Evolutionary conservation across 202 grass and related monocot genomes (phyloP).

Genomic region (Digitaria exilis): DNA sequence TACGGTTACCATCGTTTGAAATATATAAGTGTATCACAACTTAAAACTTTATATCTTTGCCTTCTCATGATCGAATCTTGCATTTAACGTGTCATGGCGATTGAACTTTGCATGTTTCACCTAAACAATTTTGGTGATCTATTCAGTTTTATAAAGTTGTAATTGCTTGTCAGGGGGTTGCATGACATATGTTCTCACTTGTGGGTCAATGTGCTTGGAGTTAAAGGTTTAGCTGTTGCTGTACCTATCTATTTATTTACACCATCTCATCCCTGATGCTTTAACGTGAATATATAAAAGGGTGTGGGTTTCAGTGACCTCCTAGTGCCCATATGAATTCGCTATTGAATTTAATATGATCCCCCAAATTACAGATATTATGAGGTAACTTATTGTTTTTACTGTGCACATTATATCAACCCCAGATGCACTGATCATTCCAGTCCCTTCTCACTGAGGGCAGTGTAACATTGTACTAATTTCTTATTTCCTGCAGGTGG

Average conservation of each 20-base stretch:
- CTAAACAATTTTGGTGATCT: background rate
- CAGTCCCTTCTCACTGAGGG: background rate
- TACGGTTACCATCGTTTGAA: slow-evolving; percentile 8
- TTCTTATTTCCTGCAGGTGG: slow-evolving; percentile 64
- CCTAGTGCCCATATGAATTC: background rate
- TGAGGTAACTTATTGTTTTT: slow-evolving; percentile 3
- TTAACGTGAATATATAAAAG: background rate
- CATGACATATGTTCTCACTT: background rate
- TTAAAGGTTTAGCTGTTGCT: background rate
- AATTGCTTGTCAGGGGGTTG: background rate
- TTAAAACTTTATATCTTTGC: background rate
- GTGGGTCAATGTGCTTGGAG: background rate
- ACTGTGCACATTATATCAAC: slow-evolving; percentile 14
- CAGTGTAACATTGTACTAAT: slow-evolving; percentile 41
- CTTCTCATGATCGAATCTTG: background rate
- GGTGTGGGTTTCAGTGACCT: background rate
- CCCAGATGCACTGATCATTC: background rate
- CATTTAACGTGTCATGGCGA: background rate
- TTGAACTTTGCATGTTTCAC: slow-evolving; percentile 17
- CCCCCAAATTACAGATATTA: background rate
- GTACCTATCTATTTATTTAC: background rate
- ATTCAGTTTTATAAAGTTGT: background rate
- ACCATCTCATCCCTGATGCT: slow-evolving; percentile 7
- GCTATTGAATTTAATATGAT: background rate
- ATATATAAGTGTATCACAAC: background rate